phyloP scores from a whole-genome alignment of 2,329 filamentous ascomycete genomes.

The Colletotrichum orbiculare region DNA sequence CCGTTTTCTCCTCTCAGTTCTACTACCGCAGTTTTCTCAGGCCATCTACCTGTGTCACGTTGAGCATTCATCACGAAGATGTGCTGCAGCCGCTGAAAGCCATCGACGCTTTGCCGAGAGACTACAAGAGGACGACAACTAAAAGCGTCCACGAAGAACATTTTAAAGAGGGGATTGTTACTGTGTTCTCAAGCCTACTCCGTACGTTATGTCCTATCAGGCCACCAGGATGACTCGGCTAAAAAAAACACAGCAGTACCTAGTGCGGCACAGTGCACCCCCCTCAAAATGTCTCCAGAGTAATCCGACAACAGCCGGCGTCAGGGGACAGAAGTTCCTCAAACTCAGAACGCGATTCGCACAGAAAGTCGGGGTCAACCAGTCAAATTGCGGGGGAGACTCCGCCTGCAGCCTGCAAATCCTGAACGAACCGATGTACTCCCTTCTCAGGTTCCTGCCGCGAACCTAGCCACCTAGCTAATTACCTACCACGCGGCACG shows the following conservation, averaged over 20 bases:
- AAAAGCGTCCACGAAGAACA: background rate
- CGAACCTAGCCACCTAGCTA: background rate
- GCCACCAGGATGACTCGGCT: too few relatives aligned
- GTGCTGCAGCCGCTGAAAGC: background rate
- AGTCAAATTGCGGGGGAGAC: slow-evolving; percentile 31
- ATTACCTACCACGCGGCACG: background rate
- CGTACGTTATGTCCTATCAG: too few relatives aligned
- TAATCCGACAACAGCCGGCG: slow-evolving; percentile 23
- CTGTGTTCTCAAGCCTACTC: too few relatives aligned
- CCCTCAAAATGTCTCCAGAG: background rate
- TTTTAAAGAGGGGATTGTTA: too few relatives aligned
- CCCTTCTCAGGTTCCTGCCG: background rate
- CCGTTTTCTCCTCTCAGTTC: background rate
- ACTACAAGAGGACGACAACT: background rate
- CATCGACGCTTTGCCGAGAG: too few relatives aligned
- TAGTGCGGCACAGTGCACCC: slow-evolving; percentile 19
- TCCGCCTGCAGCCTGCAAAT: slow-evolving; percentile 21
- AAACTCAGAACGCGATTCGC: too few relatives aligned
- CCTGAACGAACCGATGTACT: background rate
- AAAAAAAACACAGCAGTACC: background rate
- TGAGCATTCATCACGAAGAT: background rate
- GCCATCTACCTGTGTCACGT: background rate
- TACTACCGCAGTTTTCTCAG: slow-evolving; percentile 6
- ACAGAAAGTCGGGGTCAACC: background rate
- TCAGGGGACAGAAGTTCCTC: background rate